Evolutionary conservation across 306 rosid genomes (phyloP), one percentile per base, ranked within the genome.

Genomic region (Fragaria iinumae): DNA sequence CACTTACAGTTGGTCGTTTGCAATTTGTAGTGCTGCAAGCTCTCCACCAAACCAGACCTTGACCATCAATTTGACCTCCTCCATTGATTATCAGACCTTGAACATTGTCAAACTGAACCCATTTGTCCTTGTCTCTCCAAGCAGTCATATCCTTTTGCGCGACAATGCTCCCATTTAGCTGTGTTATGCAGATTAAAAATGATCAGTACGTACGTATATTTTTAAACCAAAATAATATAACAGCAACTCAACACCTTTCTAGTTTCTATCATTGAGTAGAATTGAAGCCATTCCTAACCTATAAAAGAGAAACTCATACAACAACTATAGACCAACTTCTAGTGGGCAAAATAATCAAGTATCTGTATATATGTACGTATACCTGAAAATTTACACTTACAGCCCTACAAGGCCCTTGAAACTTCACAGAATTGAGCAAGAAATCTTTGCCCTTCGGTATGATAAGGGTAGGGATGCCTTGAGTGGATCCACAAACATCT

Each of bases 21-120:
- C 65, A 65, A 36, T 16, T 9, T 71, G 76, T 2, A 43, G 45
- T 10, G 3, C 21, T 36, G 23, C 57, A 27, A 25, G 49, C 27
- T 8, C 49, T 52, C 91, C 93, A 89, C 93, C 91, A 89, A 11
- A 76, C 17, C 59, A 80, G 77, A 74, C 93, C 91, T 69, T 85
- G 86, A 41, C 86, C 91, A 79, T 89, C 79, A 57, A 87, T 49
- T 11, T 8, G 6, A n/a, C 91, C 90, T 16, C 77, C 79, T 34
- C 93, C 90, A 12, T 72, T 4, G 29, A 89, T 12, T 8, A 64
- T 18, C 68, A 89, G 88, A 0, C 82, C 87, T n/a, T 25, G 25
- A 76, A 87, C 63, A 4, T 0, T 0, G 0, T 0, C 0, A 8
- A 87, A 89, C 6, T 3, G n/a, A 1, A 87, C 36, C 89, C 91